phyloP scores from a whole-genome alignment of 2,329 filamentous ascomycete species.

The Teratosphaeria viscida region DNA sequence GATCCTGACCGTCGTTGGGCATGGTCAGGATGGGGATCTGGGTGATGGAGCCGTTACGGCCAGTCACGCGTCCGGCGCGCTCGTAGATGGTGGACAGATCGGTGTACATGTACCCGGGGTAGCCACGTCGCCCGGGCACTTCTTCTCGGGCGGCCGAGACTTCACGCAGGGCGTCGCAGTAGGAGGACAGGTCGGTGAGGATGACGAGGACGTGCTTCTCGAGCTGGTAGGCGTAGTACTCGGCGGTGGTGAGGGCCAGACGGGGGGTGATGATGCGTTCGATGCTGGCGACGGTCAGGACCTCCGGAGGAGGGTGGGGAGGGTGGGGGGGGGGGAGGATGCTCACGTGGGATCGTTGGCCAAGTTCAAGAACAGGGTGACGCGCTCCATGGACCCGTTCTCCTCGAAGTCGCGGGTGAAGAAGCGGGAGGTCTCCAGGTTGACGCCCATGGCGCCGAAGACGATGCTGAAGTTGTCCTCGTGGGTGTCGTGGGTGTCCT shows the following conservation, averaged over 20 bases:
- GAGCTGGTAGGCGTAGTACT: slow-evolving; percentile 99
- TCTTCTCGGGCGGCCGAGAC: slow-evolving; percentile 97
- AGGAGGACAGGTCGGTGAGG: slow-evolving; percentile 92
- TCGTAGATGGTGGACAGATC: slow-evolving; percentile 99
- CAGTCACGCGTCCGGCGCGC: slow-evolving; percentile 92
- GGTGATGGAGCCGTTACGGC: slow-evolving; percentile 95
- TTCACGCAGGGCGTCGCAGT: slow-evolving; percentile 97
- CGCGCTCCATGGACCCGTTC: slow-evolving; percentile 96
- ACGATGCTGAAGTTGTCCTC: slow-evolving; percentile 99
- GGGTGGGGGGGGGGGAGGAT: no score
- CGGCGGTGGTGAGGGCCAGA: slow-evolving; percentile 92
- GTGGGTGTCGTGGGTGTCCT: slow-evolving; percentile 91
- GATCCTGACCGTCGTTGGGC: slow-evolving; percentile 75
- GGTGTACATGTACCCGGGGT: slow-evolving; percentile 99
- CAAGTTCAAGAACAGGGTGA: slow-evolving; percentile 96
- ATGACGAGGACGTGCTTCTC: slow-evolving; percentile 99
- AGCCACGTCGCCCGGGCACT: slow-evolving; percentile 97
- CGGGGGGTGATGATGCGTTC: slow-evolving; percentile 99
- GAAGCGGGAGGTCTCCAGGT: slow-evolving; percentile 96
- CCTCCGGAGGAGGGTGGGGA: neutral
- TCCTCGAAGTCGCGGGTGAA: slow-evolving; percentile 98
- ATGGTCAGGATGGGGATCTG: slow-evolving; percentile 98
- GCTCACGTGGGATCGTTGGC: slow-evolving; percentile 94
- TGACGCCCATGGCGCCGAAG: slow-evolving; percentile 99
- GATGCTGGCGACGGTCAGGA: slow-evolving; percentile 49